Evolutionary conservation across 2,329 filamentous ascomycete genomes (phyloP), one percentile per base, ranked within the genome.

Genomic region (Nemania diffusa): DNA sequence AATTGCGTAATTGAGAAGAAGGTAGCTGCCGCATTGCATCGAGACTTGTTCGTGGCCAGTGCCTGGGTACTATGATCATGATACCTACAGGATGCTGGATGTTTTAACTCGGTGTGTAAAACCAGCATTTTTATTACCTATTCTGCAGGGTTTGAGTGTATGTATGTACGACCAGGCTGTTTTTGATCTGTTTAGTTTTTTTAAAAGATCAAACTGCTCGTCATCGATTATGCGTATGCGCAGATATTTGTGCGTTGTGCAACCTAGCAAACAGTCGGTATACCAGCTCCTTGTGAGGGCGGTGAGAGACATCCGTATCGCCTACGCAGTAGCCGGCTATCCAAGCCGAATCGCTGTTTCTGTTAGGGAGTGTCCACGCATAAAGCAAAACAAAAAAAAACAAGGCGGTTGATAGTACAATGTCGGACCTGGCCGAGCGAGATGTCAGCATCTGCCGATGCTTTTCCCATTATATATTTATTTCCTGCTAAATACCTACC

Each of bases 211-310:
- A 17, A 42, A 37, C 3, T 37, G 29, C 56, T 51, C 32, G 27
- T 32, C 26, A 57, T 61, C 44, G 24, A n/a, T 24, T 42, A 32
- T 27, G 40, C 22, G 26, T 53, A 42, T 11, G 53, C 56, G 22
- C 37, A 29, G 9, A 57, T 20, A 66, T 42, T 48, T 42, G 37
- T 57, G n/a, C n/a, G 63, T 32, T 50, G 63, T 63, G 59, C 20
- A 63, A 66, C 63, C n/a, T 52, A 64, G 63, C 63, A 63, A 56
- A 50, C 55, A 60, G 67, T 66, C 26, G 27, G 26, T 50, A 51
- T 65, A 42, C 20, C 15, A 46, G 42, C 46, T 40, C 51, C 32
- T 56, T 13, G 26, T 32, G 27, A 53, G 50, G 55, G 67, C 63
- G 63, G 67, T 69, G 64, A 68, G 57, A 56, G 29, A 22, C 37